phyloP scores from a whole-genome alignment of 352 stramenopile genomes.

The Aphanomyces cochlioides region DNA sequence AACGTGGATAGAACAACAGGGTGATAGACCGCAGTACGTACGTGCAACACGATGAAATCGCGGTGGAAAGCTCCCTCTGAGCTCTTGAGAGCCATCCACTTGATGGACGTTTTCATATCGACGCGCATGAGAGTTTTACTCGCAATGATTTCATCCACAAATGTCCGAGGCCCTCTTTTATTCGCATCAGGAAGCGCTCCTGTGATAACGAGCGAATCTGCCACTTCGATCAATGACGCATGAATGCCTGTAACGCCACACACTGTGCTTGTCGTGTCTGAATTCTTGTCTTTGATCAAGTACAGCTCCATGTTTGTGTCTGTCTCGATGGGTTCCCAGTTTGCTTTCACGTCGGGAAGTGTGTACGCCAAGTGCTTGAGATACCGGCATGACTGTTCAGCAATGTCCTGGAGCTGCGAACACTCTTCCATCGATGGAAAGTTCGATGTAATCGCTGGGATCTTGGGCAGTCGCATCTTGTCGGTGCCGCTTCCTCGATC shows the following conservation, averaged over 20 bases:
- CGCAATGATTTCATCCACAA: slow-evolving; percentile 19
- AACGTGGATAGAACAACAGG: neutral
- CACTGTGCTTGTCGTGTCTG: slow-evolving; percentile 9
- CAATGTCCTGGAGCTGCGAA: slow-evolving; percentile 22
- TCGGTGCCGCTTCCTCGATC: neutral
- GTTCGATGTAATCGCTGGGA: neutral
- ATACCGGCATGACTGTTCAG: slow-evolving; percentile 21
- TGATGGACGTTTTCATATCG: slow-evolving; percentile 8
- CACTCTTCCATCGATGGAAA: slow-evolving; percentile 24
- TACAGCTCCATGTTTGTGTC: slow-evolving; percentile 31
- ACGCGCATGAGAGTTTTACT: slow-evolving; percentile 18
- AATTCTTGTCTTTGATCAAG: slow-evolving; percentile 21
- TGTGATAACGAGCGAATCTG: neutral
- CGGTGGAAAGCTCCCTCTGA: slow-evolving; percentile 15
- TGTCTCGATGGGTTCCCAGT: slow-evolving; percentile 18
- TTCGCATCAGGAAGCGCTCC: neutral
- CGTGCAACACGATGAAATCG: slow-evolving; percentile 29
- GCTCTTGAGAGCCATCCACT: slow-evolving; percentile 26
- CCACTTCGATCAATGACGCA: slow-evolving; percentile 8
- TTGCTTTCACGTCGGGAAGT: neutral
- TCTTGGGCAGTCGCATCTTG: neutral
- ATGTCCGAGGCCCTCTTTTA: neutral
- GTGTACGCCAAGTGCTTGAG: slow-evolving; percentile 26
- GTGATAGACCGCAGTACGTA: neutral
- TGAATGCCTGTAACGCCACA: slow-evolving; percentile 20